A percentile compares a stretch with the other conserved stretches of the same genome.
Evolutionary conservation across 495 filamentous ascomycete species (phyloP).

Genomic region (Alectoria sarmentosa): DNA sequence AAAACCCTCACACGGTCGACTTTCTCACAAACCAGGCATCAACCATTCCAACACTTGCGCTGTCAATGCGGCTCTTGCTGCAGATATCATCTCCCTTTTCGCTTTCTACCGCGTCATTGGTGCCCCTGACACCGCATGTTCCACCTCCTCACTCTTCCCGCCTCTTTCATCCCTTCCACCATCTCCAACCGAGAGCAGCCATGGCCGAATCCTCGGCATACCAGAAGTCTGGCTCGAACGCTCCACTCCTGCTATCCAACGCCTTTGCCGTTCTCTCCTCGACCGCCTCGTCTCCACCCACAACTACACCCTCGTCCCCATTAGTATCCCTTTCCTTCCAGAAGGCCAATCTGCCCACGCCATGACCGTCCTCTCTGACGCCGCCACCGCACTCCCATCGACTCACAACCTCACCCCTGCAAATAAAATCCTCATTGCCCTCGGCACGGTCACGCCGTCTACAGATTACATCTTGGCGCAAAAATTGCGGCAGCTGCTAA

Average conservation of each 20-base stretch:
- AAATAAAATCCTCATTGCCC: slow-evolving; percentile 62
- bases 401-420: slow-evolving; percentile 53
- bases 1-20: slow-evolving; percentile 72
- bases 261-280: slow-evolving; percentile 51
- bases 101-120: slow-evolving; percentile 72
- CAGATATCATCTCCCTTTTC: slow-evolving; percentile 69
- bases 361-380: slow-evolving; percentile 72
- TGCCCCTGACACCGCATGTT: slow-evolving; percentile 54
- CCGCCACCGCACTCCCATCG: slow-evolving; percentile 34
- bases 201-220: slow-evolving; percentile 56
- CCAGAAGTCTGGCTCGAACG: slow-evolving; percentile 65
- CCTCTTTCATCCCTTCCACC: slow-evolving; percentile 31
- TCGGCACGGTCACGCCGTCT: slow-evolving; percentile 56
- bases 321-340: slow-evolving; percentile 42
- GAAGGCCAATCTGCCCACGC: slow-evolving; percentile 65
- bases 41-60: slow-evolving; percentile 54
- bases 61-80: slow-evolving; percentile 67
- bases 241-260: slow-evolving; percentile 54
- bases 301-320: slow-evolving; percentile 59
- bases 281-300: slow-evolving; percentile 50
- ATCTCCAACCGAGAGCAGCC: slow-evolving; percentile 27
- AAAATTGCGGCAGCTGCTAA: slow-evolving; percentile 65
- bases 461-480: slow-evolving; percentile 67
- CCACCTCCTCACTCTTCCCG: slow-evolving; percentile 42
- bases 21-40: slow-evolving; percentile 53